Base-by-base conservation (phyloP, 1,284 basidiomycete species). In the Stereum hirsutum region DNA sequence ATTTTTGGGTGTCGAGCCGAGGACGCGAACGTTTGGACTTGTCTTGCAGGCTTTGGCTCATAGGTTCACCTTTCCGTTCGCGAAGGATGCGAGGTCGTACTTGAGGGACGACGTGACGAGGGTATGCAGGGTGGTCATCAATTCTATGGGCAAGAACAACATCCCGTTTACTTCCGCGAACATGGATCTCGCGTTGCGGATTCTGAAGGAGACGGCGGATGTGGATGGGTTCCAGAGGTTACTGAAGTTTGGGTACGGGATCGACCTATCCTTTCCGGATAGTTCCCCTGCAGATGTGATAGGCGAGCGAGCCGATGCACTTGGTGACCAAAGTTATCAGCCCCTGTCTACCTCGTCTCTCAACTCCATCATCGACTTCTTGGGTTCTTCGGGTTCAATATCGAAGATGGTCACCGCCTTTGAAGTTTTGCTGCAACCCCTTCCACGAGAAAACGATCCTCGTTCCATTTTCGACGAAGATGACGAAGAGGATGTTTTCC, bases 211-310 rank as follows among this genome's bases (percentile, higher is more conserved):
- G 49, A 77, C 74, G 0, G 54, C 70, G 36, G 73, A 81, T 55
- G 55, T 63, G 43, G 61, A 68, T 26, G 65, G 65, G 0, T 82
- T 83, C 55, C 67, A 75, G 44, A 56, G 61, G 14, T 61, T 87
- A 26, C 58, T 88, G 63, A 77, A 72, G 52, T 59, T 70, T 49
- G 75, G 71, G 15, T 89, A 88, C 55, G 84, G 78, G 0, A 71
- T 89, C 43, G 86, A 89, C 59, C 56, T 89, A 40, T 65, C 71
- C 10, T 79, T 78, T 53, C 83, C 83, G 0, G 86, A 89, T 53
- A 67, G 74, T 34, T 62, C 69, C 21, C 71, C 78, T 3, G 46
- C 80, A 43, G 71, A 77, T 45, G 37, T 45, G 40, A 49, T 39
- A 38, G 44, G 32, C 46, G 53, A 10, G 44, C 39, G 6, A 19